Evolutionary conservation across 202 grass and related monocot genomes (phyloP), one percentile per base, ranked within the genome.

Genomic region (Alloteropsis angusta): DNA sequence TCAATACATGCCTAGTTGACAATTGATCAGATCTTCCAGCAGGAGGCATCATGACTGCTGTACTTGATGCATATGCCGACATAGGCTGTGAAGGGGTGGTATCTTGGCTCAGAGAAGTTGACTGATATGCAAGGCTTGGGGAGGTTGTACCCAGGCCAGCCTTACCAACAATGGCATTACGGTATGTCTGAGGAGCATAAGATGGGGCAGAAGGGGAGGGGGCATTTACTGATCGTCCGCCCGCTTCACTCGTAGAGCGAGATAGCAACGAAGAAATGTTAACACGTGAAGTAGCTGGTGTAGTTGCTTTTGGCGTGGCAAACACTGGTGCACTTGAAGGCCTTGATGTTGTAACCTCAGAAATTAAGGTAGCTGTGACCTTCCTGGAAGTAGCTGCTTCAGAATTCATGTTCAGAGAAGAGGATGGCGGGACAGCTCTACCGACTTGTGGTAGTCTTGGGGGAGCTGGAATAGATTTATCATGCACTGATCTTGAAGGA

Each of bases 151-250:
- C 68, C 44, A 71, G 34, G 15, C 56, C 63, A 75, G 53, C n/a
- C 74, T 82, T 93, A 22, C 91, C 88, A 11, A 93, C 73, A 57
- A 88, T 95, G 15, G 92, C 95, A 84, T 94, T 94, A 41, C 81
- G 88, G 84, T 95, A 98, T 50, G 85, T 93, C 62, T 95, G 96
- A 25, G 92, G 91, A 83, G 78, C 52, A 72, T 87, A 88, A 71
- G 82, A 56, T 82, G 91, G 68, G 35, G 72, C 87, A 86, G 91
- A 88, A 61, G 80, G 67, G 35, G 95, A 87, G 55, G 89, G 71
- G 38, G 58, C 61, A 54, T 84, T 88, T 26, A 71, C 79, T 71
- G 83, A 72, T 62, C 80, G 76, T 75, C 82, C 75, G 58, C 75
- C 72, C 39, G 75, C 80, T 78, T 76, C 87, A 64, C 85, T 93